These are phyloP conservation scores for Lagerstroemia speciosa DNA, from an alignment of 345 rosid species.

Conservation along the genomic window DNA sequence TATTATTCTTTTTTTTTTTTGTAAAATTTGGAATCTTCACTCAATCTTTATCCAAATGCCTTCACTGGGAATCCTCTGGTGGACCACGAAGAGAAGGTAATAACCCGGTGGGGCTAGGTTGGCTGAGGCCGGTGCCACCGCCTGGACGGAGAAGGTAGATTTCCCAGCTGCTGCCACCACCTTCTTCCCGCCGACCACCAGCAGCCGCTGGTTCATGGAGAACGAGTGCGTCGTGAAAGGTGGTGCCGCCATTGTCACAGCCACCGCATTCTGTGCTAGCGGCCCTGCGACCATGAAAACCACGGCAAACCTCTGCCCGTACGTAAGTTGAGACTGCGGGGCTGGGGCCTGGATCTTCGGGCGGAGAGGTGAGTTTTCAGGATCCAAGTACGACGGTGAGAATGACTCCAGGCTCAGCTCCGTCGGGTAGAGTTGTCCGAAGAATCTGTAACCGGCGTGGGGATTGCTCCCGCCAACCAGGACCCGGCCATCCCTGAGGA, in stretches of 20 bases:
- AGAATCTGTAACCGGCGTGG: conserved; percentile 44
- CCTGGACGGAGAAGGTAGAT: conserved; percentile 27
- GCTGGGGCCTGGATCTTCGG: conserved; percentile 36
- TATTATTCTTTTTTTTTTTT: too few relatives aligned
- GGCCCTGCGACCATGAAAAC: conserved; percentile 26
- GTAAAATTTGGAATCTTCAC: conserved; percentile 1
- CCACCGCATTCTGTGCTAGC: conserved; percentile 14
- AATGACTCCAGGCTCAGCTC: conserved; percentile 72
- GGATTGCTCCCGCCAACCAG: conserved; percentile 88
- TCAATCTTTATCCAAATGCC: conserved; percentile 56
- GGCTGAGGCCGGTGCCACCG: conserved; percentile 34
- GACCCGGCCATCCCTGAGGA: conserved; percentile 70
- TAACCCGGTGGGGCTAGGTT: conserved; percentile 62
- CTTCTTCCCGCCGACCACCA: conserved; percentile 37
- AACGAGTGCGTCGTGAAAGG: conserved; percentile 71
- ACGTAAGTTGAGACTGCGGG: conserved; percentile 16
- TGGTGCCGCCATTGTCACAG: conserved; percentile 60
- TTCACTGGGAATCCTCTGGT: conserved; percentile 54
- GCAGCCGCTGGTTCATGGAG: conserved; percentile 69
- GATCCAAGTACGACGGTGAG: conserved; percentile 49
- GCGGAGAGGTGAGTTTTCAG: conserved; percentile 21
- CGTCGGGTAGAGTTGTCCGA: conserved; percentile 52
- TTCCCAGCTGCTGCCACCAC: conserved; percentile 17
- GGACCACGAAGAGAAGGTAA: conserved; percentile 60
- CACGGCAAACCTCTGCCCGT: conserved; percentile 20